Evolutionary conservation across 768 basidiomycete species (phyloP).

Genomic region (Macrolepiota albuminosa): DNA sequence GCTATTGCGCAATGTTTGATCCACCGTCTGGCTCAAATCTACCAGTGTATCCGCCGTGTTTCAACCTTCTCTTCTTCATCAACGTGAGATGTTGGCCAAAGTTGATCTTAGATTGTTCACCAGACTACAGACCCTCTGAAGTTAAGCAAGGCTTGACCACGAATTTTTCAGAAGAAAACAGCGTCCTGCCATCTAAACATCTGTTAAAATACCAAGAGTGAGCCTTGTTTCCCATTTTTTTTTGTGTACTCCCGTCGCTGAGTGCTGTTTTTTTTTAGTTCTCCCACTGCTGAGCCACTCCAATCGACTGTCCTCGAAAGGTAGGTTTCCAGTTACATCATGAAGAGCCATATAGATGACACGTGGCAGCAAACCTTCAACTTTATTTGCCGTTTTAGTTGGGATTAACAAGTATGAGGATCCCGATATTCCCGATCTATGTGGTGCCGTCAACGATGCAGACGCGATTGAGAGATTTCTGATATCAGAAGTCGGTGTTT

Average conservation of each 20-base stretch:
- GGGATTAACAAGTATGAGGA: neutral
- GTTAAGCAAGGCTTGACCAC: neutral
- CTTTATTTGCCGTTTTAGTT: neutral
- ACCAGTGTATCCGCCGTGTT: too few relatives aligned
- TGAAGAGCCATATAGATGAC: neutral
- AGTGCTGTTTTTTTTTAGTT: neutral
- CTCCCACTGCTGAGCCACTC: neutral
- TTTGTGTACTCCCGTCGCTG: neutral
- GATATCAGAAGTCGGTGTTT: neutral
- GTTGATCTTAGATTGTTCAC: neutral
- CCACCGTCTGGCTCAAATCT: too few relatives aligned
- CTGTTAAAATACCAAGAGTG: neutral
- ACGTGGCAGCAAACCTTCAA: neutral
- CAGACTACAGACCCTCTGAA: neutral
- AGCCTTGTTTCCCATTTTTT: neutral
- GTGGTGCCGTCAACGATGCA: constrained; percentile 4
- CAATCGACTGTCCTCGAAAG: neutral
- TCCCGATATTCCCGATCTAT: neutral
- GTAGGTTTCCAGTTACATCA: neutral
- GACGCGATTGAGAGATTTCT: constrained; percentile 4
- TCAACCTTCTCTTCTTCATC: too few relatives aligned
- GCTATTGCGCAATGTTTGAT: too few relatives aligned
- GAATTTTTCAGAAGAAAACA: neutral
- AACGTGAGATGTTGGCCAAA: too few relatives aligned
- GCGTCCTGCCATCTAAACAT: neutral